A percentile compares a stretch with the other conserved stretches of the same genome.
Evolutionary conservation across 2,329 filamentous ascomycete genomes (phyloP).

Genomic region (Chalara sp.): DNA sequence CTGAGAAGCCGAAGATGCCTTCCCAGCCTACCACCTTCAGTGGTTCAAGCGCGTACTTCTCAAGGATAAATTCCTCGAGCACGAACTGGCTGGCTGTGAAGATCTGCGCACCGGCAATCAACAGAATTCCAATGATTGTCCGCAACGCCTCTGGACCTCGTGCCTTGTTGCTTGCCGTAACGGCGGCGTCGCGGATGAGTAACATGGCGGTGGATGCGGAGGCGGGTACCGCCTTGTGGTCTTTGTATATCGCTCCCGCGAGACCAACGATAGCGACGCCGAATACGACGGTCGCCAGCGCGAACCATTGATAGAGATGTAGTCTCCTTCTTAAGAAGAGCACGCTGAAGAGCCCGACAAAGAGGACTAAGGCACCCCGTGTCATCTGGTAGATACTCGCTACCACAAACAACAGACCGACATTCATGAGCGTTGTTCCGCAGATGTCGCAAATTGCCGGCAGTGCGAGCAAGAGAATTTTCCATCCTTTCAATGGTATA

Average conservation of each 20-base stretch:
- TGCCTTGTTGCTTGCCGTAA: constrained; percentile 34
- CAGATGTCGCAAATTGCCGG: constrained; percentile 92
- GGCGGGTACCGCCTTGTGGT: constrained; percentile 33
- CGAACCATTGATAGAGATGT: constrained; percentile 85
- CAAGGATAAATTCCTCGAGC: constrained; percentile 87
- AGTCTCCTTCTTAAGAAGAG: constrained; percentile 77
- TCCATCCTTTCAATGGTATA: constrained; percentile 59
- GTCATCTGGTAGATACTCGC: constrained; percentile 99
- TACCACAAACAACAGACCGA: constrained; percentile 85
- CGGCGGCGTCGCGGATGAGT: constrained; percentile 33
- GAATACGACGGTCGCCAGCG: constrained; percentile 76
- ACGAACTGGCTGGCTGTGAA: constrained; percentile 98
- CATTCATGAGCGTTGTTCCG: constrained; percentile 96
- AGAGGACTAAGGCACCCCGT: constrained; percentile 85
- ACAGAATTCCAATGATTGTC: constrained; percentile 74
- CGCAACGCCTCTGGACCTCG: constrained; percentile 51
- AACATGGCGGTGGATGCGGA: constrained; percentile 28
- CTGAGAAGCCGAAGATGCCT: constrained; percentile 79
- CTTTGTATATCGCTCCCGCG: constrained; percentile 74
- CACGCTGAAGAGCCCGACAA: constrained; percentile 93
- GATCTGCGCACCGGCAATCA: constrained; percentile 92
- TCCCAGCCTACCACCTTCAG: constrained; percentile 95
- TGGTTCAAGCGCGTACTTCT: constrained; percentile 65
- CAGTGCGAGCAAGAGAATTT: constrained; percentile 68
- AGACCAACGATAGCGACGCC: constrained; percentile 88